Conservation (phyloP, 2,329 filamentous ascomycete genomes). For the Fusarium brachygibbosum region DNA sequence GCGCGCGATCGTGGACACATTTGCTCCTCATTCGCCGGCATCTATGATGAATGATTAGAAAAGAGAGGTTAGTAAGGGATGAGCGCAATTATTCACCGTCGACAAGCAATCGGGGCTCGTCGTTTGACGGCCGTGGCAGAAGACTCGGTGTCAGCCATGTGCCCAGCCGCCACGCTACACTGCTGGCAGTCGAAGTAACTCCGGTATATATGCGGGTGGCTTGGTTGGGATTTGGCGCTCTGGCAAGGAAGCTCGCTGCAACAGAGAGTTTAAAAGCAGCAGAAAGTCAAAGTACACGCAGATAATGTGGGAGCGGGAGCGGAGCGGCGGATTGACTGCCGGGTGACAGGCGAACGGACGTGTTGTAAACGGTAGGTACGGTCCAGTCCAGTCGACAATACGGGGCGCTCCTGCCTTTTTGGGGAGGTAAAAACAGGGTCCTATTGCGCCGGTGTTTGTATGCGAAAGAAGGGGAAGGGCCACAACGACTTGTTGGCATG, state of each 20-base stretch:
- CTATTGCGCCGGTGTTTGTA: background rate
- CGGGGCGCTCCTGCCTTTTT: background rate
- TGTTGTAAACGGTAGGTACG: background rate
- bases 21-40: slow-evolving; percentile 70
- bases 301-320: slow-evolving; percentile 29
- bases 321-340: slow-evolving; percentile 22
- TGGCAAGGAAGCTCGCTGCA: background rate
- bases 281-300: slow-evolving; percentile 9
- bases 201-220: background rate
- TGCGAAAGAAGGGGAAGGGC: slow-evolving; percentile 9
- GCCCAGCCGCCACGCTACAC: slow-evolving; percentile 12
- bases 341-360: background rate
- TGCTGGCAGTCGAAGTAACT: slow-evolving; percentile 2
- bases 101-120: slow-evolving; percentile 66
- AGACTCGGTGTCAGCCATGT: slow-evolving; percentile 18
- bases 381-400: background rate
- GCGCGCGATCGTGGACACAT: slow-evolving; percentile 64
- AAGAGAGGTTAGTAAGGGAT: background rate
- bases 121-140: slow-evolving; percentile 58
- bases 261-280: background rate
- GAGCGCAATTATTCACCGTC: slow-evolving; percentile 57
- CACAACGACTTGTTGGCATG: slow-evolving; percentile 1
- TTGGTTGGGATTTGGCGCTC: background rate
- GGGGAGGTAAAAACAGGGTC: background rate
- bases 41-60: slow-evolving; percentile 50